Evolutionary conservation across 2,329 filamentous ascomycete species (phyloP), one percentile per base, ranked within the genome.

Genomic region (Colletotrichum lini): DNA sequence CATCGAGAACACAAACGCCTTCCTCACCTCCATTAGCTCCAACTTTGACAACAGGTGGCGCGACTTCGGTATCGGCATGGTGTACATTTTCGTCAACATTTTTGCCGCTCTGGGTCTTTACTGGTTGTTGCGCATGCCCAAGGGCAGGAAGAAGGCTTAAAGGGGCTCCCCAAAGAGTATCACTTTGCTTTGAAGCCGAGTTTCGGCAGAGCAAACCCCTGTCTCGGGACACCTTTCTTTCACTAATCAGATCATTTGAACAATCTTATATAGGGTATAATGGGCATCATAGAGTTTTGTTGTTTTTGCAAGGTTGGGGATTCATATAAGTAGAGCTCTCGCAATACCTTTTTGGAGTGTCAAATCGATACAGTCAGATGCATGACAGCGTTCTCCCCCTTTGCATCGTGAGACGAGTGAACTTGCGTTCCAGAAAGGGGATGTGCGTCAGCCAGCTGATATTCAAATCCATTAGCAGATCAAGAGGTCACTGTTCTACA

Each of bases 31-130:
- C 0, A 82, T 84, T 45, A 80, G 82, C 47, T 84, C 86, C 61
- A 80, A 80, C 50, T 89, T 87, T 66, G 77, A 77, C 57, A 75
- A 87, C 47, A 77, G 86, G 16, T 90, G 88, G 87, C 83, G 88
- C 64, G 86, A 90, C 66, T 88, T 85, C 61, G 88, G 88, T 0
- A 79, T 90, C 3, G 79, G 88, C 42, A 89, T 86, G 80, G 83
- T 82, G 0, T 89, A 88, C 65, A 82, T 88, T 38, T 76, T 81
- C 2, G 86, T 87, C 73, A 89, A 89, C 56, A 75, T 86, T 16
- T 77, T 79, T 15, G 84, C 81, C 1, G 85, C 87, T 0, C 75
- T 89, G 13, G 77, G 80, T 0, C 76, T 88, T 23, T 89, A 89
- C 74, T 88, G 83, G 83, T 56, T 85, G 66, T 78, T 78, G 2